Evolutionary conservation across 176 grass and related monocot species (phyloP).

Genomic region (Luzula sylvatica): DNA sequence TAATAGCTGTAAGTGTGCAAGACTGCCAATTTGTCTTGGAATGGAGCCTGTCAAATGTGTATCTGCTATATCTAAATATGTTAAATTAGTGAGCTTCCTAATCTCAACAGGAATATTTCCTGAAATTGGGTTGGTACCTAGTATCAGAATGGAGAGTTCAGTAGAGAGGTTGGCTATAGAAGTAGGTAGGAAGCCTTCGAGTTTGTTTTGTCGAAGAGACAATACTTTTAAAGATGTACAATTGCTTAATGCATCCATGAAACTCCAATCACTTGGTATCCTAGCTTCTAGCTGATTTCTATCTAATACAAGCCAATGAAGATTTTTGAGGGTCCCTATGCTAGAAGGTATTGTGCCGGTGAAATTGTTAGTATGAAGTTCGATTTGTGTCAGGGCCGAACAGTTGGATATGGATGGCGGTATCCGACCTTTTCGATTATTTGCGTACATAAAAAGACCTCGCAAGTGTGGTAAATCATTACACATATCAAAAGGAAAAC

Average conservation of each 20-base stretch:
- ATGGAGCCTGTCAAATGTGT: too few relatives aligned
- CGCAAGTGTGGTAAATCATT: constrained; percentile 11
- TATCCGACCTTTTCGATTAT: constrained; percentile 14
- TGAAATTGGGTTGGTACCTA: constrained; percentile 2
- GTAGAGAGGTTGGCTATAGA: constrained; percentile 20
- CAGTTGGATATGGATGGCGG: constrained; percentile 23
- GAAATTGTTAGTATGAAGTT: constrained; percentile 7
- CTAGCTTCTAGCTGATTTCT: constrained; percentile 13
- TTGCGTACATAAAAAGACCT: neutral
- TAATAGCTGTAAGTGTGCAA: too few relatives aligned
- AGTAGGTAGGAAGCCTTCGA: constrained; percentile 15
- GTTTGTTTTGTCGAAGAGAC: constrained; percentile 9
- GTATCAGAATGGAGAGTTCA: neutral
- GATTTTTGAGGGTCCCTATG: constrained; percentile 19
- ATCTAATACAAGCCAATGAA: neutral
- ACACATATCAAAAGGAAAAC: constrained; percentile 18
- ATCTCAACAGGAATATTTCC: constrained; percentile 15
- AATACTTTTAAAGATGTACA: constrained; percentile 11
- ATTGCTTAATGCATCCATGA: constrained; percentile 12
- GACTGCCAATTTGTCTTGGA: too few relatives aligned
- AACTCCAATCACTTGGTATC: constrained; percentile 6
- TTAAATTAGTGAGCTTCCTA: neutral
- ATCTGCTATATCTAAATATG: neutral
- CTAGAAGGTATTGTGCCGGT: constrained; percentile 16
- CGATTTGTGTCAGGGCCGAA: constrained; percentile 1